Evolutionary conservation across 441 rosid species (phyloP), one percentile per base, ranked within the genome.

Genomic region (Gossypium schwendimanii): DNA sequence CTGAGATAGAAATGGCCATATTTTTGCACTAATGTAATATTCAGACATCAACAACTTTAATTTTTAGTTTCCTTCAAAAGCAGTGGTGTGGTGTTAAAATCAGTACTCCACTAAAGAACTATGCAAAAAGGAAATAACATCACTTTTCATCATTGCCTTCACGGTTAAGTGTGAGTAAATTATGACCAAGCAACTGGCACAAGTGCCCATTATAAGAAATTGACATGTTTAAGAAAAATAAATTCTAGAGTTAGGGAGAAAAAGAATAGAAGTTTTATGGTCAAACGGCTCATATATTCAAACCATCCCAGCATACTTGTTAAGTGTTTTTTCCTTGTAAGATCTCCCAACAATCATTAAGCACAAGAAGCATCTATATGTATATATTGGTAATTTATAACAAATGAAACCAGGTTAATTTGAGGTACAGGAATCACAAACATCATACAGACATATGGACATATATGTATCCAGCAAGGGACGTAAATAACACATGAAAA

Each of bases 1-100:
- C 26, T 67, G 67, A 75, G 58, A 75, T 63, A 57, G 18, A 60
- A 53, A 72, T 62, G 69, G 50, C 31, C 47, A 61, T 55, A 26
- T 61, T 21, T 9, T 26, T 31, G 24, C 39, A 54, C 44, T 55
- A 47, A 65, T 10, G 8, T 23, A 66, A 66, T 21, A 33, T 72
- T 63, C 15, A 50, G 24, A 69, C 24, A 44, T 21, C 23, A 69
- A 15, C 20, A 63, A 63, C 39, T 31, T 15, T 54, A 17, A 70
- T 4, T 58, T 24, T 3, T 53, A 28, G 24, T 58, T 58, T 61
- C 21, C 61, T 75, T 33, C 58, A 26, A 70, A 33, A 53, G 18
- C 14, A 26, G 21, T 12, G 24, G 49, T 17, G 33, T 26, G 24
- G 58, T 24, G 33, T 26, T 60, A 18, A 45, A 49, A 36, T 54